Evolutionary conservation across 306 rosid species (phyloP), one percentile per base, ranked within the genome.

Genomic region (Pterocarpus santalinus): DNA sequence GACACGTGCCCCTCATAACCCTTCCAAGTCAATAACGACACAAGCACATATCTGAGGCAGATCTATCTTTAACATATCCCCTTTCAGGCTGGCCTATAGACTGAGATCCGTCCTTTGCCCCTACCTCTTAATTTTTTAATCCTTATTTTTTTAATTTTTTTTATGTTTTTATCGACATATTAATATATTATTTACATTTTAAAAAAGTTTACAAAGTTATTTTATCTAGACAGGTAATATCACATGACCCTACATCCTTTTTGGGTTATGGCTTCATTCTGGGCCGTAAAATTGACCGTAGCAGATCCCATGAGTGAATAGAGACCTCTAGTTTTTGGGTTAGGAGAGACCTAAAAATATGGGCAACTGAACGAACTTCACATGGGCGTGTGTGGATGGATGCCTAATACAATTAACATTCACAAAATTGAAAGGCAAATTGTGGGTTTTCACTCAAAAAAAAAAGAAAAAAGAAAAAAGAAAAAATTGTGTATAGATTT

Each of bases 301-400:
- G 16, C 4, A 76, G 32, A 80, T 63, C 33, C 5, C 4, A 16
- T 67, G 46, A 15, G 63, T 75, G 52, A 75, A 72, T 33, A 43
- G 70, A 69, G 81, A 63, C 84, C 87, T 84, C 87, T 17, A 68
- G 71, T 80, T 69, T 84, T 67, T 66, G 66, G 46, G 43, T 33
- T 68, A 47, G 53, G 69, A 8, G 55, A 68, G 51, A 79, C 62
- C 64, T 43, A 68, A 56, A 41, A 14, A 5, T 43, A 75, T 62
- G 84, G 66, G 76, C 28, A 63, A 69, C 81, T 43, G 64, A 69
- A 39, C 82, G 61, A 34, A 53, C 78, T 61, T 41, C 87, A 79
- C 81, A 32, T 84, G 84, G 69, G 7, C 22, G 34, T 53, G 51
- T 36, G 41, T 49, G n/a, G 7, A 52, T 38, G 7, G 16, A 12